Base-by-base conservation (phyloP, 2,329 filamentous ascomycete species). In the Colletotrichum cuscutae region DNA sequence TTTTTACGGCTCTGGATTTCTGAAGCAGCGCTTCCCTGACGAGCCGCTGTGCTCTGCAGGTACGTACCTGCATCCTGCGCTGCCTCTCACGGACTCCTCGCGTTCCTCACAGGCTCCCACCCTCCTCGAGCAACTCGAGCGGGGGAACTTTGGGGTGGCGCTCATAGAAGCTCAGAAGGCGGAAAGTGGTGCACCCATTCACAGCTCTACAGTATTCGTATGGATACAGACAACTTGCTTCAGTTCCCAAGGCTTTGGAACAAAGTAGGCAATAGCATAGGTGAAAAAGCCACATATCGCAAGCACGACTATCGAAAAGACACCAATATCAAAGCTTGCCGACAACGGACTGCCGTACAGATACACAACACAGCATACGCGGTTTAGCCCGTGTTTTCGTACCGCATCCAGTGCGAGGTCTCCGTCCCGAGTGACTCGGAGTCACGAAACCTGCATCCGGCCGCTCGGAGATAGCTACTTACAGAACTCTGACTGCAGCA, bases 401-500 rank as follows among this genome's bases (percentile, higher is more conserved):
- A 67, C 30, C 42, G 68, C 62, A 62, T 57, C 62, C 68, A 65
- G 65, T 62, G 57, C 49, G 56, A 56, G 61, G 56, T 32, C 58
- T 35, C 65, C 56, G 46, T 57, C 64, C 68, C 68, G 67, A 71
- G 68, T 42, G 61, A 49, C 57, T 67, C 57, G 68, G 67, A 62
- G 42, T 72, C 68, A 68, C 71, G 63, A 67, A 54, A 58, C 61
- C 71, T 73, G 68, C 71, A 73, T 73, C 71, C 67, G 71, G 71
- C 62, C 71, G 68, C 63, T 66, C 71, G 71, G 71, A 73, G 67
- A 73, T 72, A 73, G 67, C 71, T 73, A 72, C 71, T 59, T 68
- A 68, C 68, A 70, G 70, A 56, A 70, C 60, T 65, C 52, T 72
- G 57, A 63, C 67, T 73, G 71, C 71, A 73, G 71, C 42, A 66